Evolutionary conservation across 768 basidiomycete genomes (phyloP).

Genomic region (Fibroporia radiculosa): DNA sequence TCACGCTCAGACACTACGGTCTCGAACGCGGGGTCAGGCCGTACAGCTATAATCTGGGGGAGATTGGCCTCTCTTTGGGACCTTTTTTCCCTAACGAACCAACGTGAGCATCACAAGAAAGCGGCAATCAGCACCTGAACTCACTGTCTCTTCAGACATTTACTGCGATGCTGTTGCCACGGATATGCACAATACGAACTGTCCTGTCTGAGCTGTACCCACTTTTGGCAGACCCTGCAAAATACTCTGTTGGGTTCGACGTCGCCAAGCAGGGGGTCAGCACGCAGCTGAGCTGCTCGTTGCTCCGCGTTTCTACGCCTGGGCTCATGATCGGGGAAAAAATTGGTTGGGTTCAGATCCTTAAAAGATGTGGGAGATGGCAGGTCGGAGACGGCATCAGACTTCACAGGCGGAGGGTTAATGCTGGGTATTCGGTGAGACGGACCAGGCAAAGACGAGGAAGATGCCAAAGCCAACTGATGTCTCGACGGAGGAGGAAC

Average conservation of each 20-base stretch:
- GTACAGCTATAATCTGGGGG: conserved; percentile 27
- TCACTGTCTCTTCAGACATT: conserved; percentile 67
- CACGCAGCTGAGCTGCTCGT: conserved; percentile 61
- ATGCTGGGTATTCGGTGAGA: not conserved
- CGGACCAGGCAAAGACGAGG: conserved; percentile 18
- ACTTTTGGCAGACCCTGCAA: conserved; percentile 68
- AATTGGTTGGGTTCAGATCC: conserved; percentile 51
- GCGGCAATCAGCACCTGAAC: conserved; percentile 22
- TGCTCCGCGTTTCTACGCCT: conserved; percentile 74
- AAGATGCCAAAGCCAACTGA: conserved; percentile 25
- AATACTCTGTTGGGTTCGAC: conserved; percentile 66
- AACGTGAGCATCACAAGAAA: conserved; percentile 6
- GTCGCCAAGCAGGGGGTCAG: conserved; percentile 54
- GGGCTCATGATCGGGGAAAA: conserved; percentile 50
- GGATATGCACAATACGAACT: conserved; percentile 76
- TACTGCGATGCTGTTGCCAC: conserved; percentile 71
- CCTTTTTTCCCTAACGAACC: conserved; percentile 41
- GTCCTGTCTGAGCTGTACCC: conserved; percentile 78
- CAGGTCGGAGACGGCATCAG: not conserved
- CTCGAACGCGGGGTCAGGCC: conserved; percentile 19
- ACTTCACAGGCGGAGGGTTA: not conserved
- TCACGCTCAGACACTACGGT: conserved; percentile 6
- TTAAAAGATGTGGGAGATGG: conserved; percentile 33
- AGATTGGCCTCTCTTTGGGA: conserved; percentile 50
- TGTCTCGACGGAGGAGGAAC: conserved; percentile 28